Base-by-base conservation (phyloP, 768 basidiomycete genomes). In the Boletus sensibilis region DNA sequence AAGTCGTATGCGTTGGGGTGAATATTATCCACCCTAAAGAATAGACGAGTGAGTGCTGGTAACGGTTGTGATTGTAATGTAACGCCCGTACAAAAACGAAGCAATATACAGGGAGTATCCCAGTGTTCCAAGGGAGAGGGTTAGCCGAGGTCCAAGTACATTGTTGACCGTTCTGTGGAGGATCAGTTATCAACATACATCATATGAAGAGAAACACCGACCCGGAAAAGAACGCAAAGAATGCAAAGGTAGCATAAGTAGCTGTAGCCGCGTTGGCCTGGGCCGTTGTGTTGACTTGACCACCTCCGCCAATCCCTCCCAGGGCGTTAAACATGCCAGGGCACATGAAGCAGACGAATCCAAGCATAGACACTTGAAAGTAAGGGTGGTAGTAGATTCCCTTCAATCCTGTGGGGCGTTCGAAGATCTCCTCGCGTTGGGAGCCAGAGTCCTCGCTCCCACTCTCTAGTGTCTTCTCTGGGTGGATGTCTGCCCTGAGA, bases 61-160 rank as follows among this genome's bases (percentile, higher is more conserved):
- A 20, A 34, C 23, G 3, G 29, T 1, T 20, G 16, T 25, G 29
- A 50, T 43, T 37, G 16, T 38, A 53, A 41, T 16, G 33, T 50
- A 14, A n/a, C 67, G 21, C 20, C 7, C 87, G 25, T 61, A 90
- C 88, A 90, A 76, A 67, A 81, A 90, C 6, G 86, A 84, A 5
- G 82, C 84, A 52, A 91, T 84, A 67, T 88, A 92, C 25, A 94
- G 67, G 1, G 86, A 78, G 68, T 94, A 94, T 11, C 92, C 92
- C 7, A 76, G 68, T 10, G 84, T 87, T 55, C 93, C 93, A 18
- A 93, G 60, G 29, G 85, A 75, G 11, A 95, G 82, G 0, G 92
- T 90, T 25, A 86, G 65, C 27, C 83, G 80, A 41, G 88, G 77
- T n/a, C 93, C 93, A 27, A 95, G 76, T 52, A 82, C 82, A 60